phyloP scores from a whole-genome alignment of 2,329 filamentous ascomycete genomes.

The Colletotrichum sidae region DNA sequence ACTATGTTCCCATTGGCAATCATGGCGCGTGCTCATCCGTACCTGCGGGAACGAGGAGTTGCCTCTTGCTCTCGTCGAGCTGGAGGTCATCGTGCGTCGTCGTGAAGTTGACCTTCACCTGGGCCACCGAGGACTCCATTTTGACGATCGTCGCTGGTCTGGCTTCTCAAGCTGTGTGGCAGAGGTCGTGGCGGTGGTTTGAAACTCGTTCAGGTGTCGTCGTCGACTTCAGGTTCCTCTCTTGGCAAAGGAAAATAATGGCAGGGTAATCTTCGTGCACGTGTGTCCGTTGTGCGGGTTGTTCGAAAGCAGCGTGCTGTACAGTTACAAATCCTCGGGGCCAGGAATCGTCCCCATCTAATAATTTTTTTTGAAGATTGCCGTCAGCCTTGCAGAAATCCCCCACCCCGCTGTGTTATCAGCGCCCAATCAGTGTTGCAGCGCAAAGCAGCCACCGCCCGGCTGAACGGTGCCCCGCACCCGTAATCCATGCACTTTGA shows the following conservation, averaged over 20 bases:
- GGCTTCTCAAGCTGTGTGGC: too few relatives aligned
- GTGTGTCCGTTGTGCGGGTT: not conserved
- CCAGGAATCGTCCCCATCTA: conserved; percentile 9
- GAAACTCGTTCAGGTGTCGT: too few relatives aligned
- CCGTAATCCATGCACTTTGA: too few relatives aligned
- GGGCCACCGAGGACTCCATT: conserved; percentile 58
- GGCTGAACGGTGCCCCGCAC: conserved; percentile 33
- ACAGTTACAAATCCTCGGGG: conserved; percentile 8
- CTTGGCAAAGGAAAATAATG: too few relatives aligned
- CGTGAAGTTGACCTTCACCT: conserved; percentile 76
- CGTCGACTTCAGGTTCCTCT: too few relatives aligned
- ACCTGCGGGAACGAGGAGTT: conserved; percentile 73
- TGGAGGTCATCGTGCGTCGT: conserved; percentile 72
- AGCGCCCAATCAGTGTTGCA: conserved; percentile 27
- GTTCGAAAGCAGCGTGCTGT: not conserved
- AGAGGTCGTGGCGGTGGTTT: too few relatives aligned
- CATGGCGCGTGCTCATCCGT: conserved; percentile 34
- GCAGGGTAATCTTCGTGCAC: too few relatives aligned
- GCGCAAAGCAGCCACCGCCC: conserved; percentile 26
- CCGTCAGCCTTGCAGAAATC: conserved; percentile 38
- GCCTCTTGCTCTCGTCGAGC: conserved; percentile 70
- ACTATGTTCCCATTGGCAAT: conserved; percentile 6
- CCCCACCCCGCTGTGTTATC: conserved; percentile 23
- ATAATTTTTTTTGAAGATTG: conserved; percentile 35
- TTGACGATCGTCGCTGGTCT: conserved; percentile 20